Evolutionary conservation across 768 basidiomycete genomes (phyloP).

Genomic region (Termitomyces eurrhizus): DNA sequence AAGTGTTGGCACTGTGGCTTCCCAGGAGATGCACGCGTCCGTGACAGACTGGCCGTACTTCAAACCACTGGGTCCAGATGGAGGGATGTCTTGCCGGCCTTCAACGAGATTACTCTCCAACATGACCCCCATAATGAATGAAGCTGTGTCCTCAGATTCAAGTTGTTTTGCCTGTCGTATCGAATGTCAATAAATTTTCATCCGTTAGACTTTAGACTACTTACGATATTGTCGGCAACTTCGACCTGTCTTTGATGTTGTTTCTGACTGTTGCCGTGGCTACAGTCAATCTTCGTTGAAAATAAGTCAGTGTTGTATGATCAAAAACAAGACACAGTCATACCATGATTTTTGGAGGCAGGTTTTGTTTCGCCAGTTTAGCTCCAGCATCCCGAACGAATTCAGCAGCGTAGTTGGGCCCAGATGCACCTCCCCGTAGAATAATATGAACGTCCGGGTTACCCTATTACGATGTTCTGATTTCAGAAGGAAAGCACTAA

Average conservation of each 20-base stretch:
- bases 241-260: constrained; percentile 85
- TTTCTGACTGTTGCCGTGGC: constrained; percentile 93
- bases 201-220: constrained; percentile 18
- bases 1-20: constrained; percentile 75
- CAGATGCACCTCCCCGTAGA: constrained; percentile 82
- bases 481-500: constrained; percentile 1
- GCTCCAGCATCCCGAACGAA: constrained; percentile 72
- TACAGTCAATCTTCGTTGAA: constrained; percentile 79
- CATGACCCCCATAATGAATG: constrained; percentile 89
- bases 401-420: constrained; percentile 85
- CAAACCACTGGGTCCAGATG: constrained; percentile 64
- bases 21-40: constrained; percentile 90
- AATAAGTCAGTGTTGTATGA: background rate
- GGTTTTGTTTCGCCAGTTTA: constrained; percentile 75
- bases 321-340: constrained; percentile 10
- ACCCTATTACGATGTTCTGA: constrained; percentile 42
- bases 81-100: constrained; percentile 82
- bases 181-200: background rate
- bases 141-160: constrained; percentile 64
- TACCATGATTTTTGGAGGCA: constrained; percentile 86
- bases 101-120: constrained; percentile 89
- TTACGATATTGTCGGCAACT: constrained; percentile 87
- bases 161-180: constrained; percentile 62
- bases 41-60: constrained; percentile 87
- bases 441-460: constrained; percentile 95